These are phyloP conservation scores for Paracoccidioides brasiliensis DNA, from an alignment of 2,329 filamentous ascomycete species.

Conservation along the genomic window DNA sequence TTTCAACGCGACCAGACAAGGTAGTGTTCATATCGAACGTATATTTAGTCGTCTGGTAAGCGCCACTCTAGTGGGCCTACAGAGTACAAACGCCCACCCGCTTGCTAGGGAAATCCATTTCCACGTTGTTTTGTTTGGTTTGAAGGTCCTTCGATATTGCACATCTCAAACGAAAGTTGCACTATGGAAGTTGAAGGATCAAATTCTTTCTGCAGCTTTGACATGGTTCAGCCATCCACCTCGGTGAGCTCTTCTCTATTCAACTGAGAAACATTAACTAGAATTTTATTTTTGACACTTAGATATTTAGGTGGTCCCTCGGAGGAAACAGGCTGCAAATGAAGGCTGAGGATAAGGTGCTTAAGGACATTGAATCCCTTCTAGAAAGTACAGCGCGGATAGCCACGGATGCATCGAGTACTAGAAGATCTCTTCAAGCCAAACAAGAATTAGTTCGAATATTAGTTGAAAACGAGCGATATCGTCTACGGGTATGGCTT, in stretches of 20 bases:
- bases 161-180: slow-evolving; percentile 50
- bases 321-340: slow-evolving; percentile 87
- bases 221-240: slow-evolving; percentile 78
- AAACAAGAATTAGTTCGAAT: slow-evolving; percentile 77
- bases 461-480: slow-evolving; percentile 72
- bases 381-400: slow-evolving; percentile 53
- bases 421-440: slow-evolving; percentile 52
- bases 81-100: slow-evolving; percentile 60
- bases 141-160: slow-evolving; percentile 62
- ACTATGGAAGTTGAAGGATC: slow-evolving; percentile 76
- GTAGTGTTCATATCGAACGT: slow-evolving; percentile 66
- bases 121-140: slow-evolving; percentile 68
- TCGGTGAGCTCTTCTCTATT: slow-evolving; percentile 30
- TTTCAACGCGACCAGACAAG: slow-evolving; percentile 82
- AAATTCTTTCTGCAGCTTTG: slow-evolving; percentile 71
- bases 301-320: slow-evolving; percentile 63
- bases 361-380: slow-evolving; percentile 58
- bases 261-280: neutral
- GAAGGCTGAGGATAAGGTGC: slow-evolving; percentile 76
- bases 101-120: slow-evolving; percentile 87
- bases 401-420: slow-evolving; percentile 37
- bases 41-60: slow-evolving; percentile 72
- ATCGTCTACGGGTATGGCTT: slow-evolving; percentile 77
- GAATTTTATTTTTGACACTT: slow-evolving; percentile 7
- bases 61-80: slow-evolving; percentile 63